These are phyloP conservation scores for Candida manassasensis DNA, from an alignment of 805 yeast species.

Conservation along the genomic window DNA sequence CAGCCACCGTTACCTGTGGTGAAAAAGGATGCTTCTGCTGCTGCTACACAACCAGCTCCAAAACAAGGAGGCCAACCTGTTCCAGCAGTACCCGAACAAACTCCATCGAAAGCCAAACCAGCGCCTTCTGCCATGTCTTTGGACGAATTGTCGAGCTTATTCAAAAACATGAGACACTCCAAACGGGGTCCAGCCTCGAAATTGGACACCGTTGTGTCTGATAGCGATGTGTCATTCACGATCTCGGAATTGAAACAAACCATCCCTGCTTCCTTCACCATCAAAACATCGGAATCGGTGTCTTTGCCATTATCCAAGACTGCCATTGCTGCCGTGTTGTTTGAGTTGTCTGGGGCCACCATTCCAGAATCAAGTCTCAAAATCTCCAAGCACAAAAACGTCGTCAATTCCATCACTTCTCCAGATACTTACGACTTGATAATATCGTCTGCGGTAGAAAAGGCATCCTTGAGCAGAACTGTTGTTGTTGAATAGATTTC, in stretches of 20 bases:
- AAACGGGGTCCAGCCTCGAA: constrained; percentile 5
- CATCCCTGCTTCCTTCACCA: constrained; percentile 21
- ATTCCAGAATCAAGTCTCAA: constrained; percentile 23
- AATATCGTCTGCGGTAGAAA: constrained; percentile 6
- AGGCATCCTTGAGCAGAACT: constrained; percentile 3
- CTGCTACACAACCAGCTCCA: background rate
- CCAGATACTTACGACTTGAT: constrained; percentile 19
- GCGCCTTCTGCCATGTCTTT: constrained; percentile 27
- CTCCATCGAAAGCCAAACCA: constrained; percentile 7
- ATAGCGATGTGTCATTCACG: constrained; percentile 13
- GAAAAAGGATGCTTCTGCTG: constrained; percentile 11
- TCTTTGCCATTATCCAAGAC: constrained; percentile 25
- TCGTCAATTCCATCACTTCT: constrained; percentile 12
- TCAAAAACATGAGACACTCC: constrained; percentile 23
- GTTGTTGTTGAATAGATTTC: constrained; percentile 7
- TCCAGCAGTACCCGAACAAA: constrained; percentile 2
- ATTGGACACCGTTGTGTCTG: background rate
- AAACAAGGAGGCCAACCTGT: background rate
- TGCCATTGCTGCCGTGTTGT: constrained; percentile 19
- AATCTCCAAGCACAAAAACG: constrained; percentile 9
- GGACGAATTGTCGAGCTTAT: constrained; percentile 34
- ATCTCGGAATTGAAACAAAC: constrained; percentile 28
- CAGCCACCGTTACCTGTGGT: constrained; percentile 42
- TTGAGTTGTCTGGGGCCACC: constrained; percentile 28
- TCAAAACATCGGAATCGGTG: constrained; percentile 12